Evolutionary conservation across 2,329 filamentous ascomycete genomes (phyloP).

Genomic region (Botrytis squamosa): DNA sequence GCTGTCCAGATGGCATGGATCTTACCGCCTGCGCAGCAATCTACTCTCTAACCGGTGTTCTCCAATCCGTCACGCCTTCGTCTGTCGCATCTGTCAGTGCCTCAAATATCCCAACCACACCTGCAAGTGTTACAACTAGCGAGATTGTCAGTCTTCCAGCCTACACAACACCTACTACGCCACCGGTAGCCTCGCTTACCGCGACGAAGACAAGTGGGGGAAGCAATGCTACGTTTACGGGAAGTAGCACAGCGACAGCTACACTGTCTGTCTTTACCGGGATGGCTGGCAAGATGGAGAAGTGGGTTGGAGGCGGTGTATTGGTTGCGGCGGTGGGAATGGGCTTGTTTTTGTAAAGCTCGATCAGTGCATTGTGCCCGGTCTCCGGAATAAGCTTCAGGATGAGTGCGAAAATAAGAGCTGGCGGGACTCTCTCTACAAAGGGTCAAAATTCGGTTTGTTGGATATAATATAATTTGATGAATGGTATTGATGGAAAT

Average conservation of each 20-base stretch:
- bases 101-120: background rate
- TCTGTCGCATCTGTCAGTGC: background rate
- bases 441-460: background rate
- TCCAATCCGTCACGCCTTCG: constrained; percentile 34
- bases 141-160: background rate
- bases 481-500: background rate
- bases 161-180: background rate
- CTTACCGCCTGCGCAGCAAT: constrained; percentile 54
- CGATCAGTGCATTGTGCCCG: background rate
- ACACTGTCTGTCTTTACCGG: background rate
- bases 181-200: background rate
- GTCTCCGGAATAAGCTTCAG: background rate
- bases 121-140: background rate
- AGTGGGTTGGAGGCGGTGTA: background rate
- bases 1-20: constrained; percentile 55
- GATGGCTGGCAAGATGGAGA: background rate
- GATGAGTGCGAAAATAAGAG: background rate
- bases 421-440: background rate
- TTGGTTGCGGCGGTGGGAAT: constrained; percentile 4
- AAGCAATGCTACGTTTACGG: constrained; percentile 3
- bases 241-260: background rate
- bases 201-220: constrained; percentile 2
- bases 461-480: background rate
- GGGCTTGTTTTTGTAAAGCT: constrained; percentile 11
- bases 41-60: constrained; percentile 49